Evolutionary conservation across 192 early-diverging fungal genomes (phyloP).

Genomic region (Backusella liffmaniae): DNA sequence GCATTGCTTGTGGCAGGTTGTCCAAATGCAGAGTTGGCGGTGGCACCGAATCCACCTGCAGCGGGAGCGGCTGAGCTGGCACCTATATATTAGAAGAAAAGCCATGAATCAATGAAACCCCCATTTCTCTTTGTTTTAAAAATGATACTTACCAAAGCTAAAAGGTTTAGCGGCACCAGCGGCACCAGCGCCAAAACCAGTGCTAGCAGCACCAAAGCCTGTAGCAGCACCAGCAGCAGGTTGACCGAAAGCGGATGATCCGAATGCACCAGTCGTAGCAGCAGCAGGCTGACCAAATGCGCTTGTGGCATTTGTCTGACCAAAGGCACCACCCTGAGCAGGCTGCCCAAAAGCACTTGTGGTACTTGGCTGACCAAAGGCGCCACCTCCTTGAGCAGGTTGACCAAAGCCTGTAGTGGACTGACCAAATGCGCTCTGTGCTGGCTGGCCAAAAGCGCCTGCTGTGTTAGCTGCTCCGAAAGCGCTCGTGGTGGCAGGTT

Average conservation of each 20-base stretch:
- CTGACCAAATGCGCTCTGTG: slow-evolving; percentile 31
- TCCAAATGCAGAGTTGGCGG: slow-evolving; percentile 32
- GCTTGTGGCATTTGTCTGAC: slow-evolving; percentile 25
- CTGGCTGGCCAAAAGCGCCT: slow-evolving; percentile 32
- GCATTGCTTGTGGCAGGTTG: slow-evolving; percentile 23
- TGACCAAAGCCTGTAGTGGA: slow-evolving; percentile 33
- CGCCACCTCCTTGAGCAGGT: slow-evolving; percentile 29
- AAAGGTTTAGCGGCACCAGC: slow-evolving; percentile 36
- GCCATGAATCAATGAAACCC: too few species aligned
- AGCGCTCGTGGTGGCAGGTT: background rate
- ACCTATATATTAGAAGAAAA: slow-evolving; percentile 33
- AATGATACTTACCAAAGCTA: slow-evolving; percentile 21
- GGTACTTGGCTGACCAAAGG: slow-evolving; percentile 26
- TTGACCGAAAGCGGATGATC: slow-evolving; percentile 15
- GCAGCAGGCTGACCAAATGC: slow-evolving; percentile 47
- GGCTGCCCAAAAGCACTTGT: background rate
- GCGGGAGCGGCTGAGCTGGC: slow-evolving; percentile 19
- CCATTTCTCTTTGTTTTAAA: too few species aligned
- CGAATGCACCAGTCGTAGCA: slow-evolving; percentile 28
- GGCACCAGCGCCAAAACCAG: slow-evolving; percentile 31
- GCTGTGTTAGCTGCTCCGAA: slow-evolving; percentile 28
- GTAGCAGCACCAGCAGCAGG: background rate
- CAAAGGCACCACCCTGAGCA: slow-evolving; percentile 13
- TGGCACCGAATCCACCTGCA: slow-evolving; percentile 42
- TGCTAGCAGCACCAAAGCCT: slow-evolving; percentile 1